Conservation (phyloP, 768 basidiomycete genomes). For the Punctularia strigosozonata region DNA sequence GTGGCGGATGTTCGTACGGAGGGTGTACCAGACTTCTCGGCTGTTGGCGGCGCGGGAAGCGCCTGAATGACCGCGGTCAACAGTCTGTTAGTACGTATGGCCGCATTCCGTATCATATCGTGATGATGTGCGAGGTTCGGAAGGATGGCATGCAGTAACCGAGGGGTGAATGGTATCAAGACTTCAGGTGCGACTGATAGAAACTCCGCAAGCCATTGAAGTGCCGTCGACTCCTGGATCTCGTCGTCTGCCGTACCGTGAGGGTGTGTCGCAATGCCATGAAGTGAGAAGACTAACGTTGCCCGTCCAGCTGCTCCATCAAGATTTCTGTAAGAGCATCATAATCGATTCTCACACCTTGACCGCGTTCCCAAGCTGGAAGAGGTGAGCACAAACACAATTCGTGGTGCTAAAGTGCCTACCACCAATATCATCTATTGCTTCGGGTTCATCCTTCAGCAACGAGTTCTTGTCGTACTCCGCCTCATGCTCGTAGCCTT, state of each 20-base stretch:
- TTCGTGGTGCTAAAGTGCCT: slow-evolving; percentile 8
- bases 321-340: slow-evolving; percentile 89
- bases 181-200: slow-evolving; percentile 80
- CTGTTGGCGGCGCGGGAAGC: slow-evolving; percentile 67
- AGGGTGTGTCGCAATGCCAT: slow-evolving; percentile 2
- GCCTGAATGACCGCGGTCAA: slow-evolving; percentile 79
- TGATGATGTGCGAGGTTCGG: slow-evolving; percentile 92
- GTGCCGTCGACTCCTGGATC: slow-evolving; percentile 89
- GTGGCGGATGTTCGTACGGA: too few species aligned
- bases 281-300: slow-evolving; percentile 43
- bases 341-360: slow-evolving; percentile 88
- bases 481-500: slow-evolving; percentile 28
- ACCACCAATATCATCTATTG: slow-evolving; percentile 55
- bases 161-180: slow-evolving; percentile 89
- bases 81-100: slow-evolving; percentile 75
- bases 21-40: slow-evolving; percentile 23
- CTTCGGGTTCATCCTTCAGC: slow-evolving; percentile 22
- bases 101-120: slow-evolving; percentile 78
- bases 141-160: slow-evolving; percentile 84
- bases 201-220: slow-evolving; percentile 89
- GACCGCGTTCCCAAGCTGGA: slow-evolving; percentile 82
- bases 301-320: slow-evolving; percentile 71
- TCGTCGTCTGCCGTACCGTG: slow-evolving; percentile 57
- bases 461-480: slow-evolving; percentile 29
- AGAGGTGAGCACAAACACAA: slow-evolving; percentile 1